Base-by-base conservation (phyloP, 441 rosid genomes). In the Adansonia rubrostipa region DNA sequence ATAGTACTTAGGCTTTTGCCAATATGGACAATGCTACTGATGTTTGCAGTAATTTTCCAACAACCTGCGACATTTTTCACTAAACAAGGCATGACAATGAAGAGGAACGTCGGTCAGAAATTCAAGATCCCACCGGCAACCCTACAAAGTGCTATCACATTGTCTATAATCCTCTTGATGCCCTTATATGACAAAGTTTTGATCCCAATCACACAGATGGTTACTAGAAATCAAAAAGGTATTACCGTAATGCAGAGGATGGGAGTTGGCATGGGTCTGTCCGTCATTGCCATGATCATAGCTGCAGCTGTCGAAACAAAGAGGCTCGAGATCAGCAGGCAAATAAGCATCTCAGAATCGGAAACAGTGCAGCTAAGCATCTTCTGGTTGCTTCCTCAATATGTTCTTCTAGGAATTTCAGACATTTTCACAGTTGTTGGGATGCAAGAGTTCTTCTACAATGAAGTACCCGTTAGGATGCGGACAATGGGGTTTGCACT, bases 81-180 rank as follows among this genome's bases (percentile, higher is more conserved):
- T 6, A 96, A 93, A 79, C 99, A 96, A 82, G 99, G 98, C 75
- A 90, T 85, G 89, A 87, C 90, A n/a, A 96, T 96, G 99, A 80
- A 88, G 71, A 84, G 97, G 75, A 91, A 77, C 79, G 86, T 96
- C 0, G 95, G 95, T 28, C 81, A 82, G 70, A 76, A 80, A 82
- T 90, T 96, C 87, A 91, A 86, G 87, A 91, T 96, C 86, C 99
- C 99, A 15, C 95, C 99, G 0, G 98, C 99, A 0, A 93, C 99
- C 0, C 82, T 96, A 7, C 99, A 96, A 82, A 96, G 99, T 73
- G 81, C 95, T 2, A 93, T 96, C 60, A 91, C 98, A 19, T 44
- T 92, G 17, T 96, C 99, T 9, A 90, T 96, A 77, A 90, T 96
- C 81, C 88, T 93, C 68, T 80, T 93, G 19, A 91, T 93, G 97